Evolutionary conservation across 177 flowering plant genomes (phyloP), one percentile per base, ranked within the genome.

Genomic region (Vitis hybrid): DNA sequence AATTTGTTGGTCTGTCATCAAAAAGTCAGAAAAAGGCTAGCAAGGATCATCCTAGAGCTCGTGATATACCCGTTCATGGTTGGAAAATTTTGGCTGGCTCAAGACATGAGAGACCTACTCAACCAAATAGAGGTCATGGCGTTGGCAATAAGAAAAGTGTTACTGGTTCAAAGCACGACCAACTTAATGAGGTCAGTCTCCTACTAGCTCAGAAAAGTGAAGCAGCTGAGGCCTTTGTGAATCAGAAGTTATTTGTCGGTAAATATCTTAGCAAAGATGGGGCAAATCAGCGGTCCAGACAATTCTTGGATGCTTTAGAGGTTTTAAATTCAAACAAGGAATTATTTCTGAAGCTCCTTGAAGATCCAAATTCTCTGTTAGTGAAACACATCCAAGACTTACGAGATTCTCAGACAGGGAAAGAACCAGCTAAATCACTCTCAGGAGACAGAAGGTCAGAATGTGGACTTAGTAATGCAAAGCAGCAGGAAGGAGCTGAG

Each of bases 351-450:
- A 81, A 84, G 64, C 87, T 86, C 58, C 74, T 86, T 15, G 80
- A 85, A 68, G 87, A 86, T 65, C 88, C 86, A 6, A 80, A 85
- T 65, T 88, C 90, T 49, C 70, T 84, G 46, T 71, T 84, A 21
- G 82, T 73, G 50, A 82, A 85, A 74, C 79, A 80, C 35, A 81
- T 84, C 56, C 76, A 85, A 68, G 84, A 71, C 49, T 40, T 74
- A 12, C 75, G 63, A 58, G 76, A 77, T 69, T 74, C 81, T 60
- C 79, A 76, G 58, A 52, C 57, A 46, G 72, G 64, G 49, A 73
- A 76, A 62, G 75, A 56, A 46, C 72, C 21, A 68, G 60, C 32
- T 49, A 72, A 74, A 70, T 64, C 72, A 65, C 18, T 16, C 4
- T 48, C 46, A 55, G 77, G 63, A 75, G 56, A 70, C 16, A 64